Conservation (phyloP, 176 grass and related monocot genomes). For the Juncus effusus region DNA sequence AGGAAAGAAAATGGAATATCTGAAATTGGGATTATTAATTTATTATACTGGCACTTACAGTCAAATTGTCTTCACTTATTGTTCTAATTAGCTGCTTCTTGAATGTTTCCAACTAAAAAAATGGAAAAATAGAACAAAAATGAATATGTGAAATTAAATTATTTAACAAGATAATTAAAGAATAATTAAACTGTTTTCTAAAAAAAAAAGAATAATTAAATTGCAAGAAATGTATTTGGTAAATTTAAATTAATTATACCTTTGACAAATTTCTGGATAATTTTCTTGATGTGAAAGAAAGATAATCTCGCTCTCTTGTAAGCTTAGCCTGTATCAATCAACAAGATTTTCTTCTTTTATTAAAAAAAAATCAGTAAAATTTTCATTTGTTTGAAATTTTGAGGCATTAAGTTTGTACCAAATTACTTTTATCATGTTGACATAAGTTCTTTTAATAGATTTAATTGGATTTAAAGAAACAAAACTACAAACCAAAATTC, state of each 20-base stretch:
- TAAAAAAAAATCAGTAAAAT: too few relatives aligned
- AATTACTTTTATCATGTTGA: too few relatives aligned
- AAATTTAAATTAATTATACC: slow-evolving; percentile 29
- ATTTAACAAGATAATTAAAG: not conserved
- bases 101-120: slow-evolving; percentile 78
- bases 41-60: slow-evolving; percentile 42
- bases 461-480: too few relatives aligned
- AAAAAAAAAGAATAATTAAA: slow-evolving; percentile 1
- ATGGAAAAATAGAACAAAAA: not conserved
- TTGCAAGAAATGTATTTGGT: not conserved
- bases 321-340: slow-evolving; percentile 55
- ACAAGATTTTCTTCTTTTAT: too few relatives aligned
- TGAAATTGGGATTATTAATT: slow-evolving; percentile 10
- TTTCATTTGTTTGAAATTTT: too few relatives aligned
- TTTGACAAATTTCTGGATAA: slow-evolving; percentile 75
- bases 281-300: slow-evolving; percentile 61
- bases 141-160: not conserved
- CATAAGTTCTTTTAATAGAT: too few relatives aligned
- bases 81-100: slow-evolving; percentile 92
- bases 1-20: slow-evolving; percentile 6
- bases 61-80: slow-evolving; percentile 64
- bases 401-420: too few relatives aligned
- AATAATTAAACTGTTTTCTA: not conserved
- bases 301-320: slow-evolving; percentile 68
- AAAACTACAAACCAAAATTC: too few relatives aligned